phyloP scores from a whole-genome alignment of 1,284 basidiomycete genomes.

The Singerocomus rubriflavus region DNA sequence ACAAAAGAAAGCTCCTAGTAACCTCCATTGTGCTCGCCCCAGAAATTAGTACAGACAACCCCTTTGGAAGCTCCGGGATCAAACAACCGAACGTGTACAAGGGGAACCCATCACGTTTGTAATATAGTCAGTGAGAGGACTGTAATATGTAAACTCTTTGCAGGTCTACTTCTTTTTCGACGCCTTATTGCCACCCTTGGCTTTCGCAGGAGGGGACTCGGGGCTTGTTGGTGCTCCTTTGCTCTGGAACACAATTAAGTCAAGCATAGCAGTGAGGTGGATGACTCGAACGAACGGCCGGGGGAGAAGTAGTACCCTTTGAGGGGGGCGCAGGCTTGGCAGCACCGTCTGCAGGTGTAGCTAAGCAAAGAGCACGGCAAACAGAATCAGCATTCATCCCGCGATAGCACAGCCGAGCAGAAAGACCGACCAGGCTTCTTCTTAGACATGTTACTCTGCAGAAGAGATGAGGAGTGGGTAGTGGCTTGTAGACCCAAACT shows the following conservation, averaged over 20 bases:
- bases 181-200: slow-evolving; percentile 23
- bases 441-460: slow-evolving; percentile 24
- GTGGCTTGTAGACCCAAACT: neutral
- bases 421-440: slow-evolving; percentile 28
- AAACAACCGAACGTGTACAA: slow-evolving; percentile 1
- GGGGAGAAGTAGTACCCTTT: slow-evolving; percentile 21
- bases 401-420: neutral
- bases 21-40: neutral
- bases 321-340: slow-evolving; percentile 24
- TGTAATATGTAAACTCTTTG: neutral
- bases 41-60: slow-evolving; percentile 4
- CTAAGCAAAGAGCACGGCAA: slow-evolving; percentile 2
- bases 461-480: slow-evolving; percentile 1
- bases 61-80: neutral
- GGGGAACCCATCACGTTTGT: slow-evolving; percentile 3
- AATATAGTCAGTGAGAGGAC: slow-evolving; percentile 5
- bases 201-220: slow-evolving; percentile 29
- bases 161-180: slow-evolving; percentile 32
- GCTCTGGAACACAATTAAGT: slow-evolving; percentile 14
- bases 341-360: slow-evolving; percentile 9
- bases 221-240: slow-evolving; percentile 20
- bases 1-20: slow-evolving; percentile 3
- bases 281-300: slow-evolving; percentile 15
- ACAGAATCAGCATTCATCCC: slow-evolving; percentile 4
- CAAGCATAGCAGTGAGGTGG: neutral